Evolutionary conservation across 805 yeast genomes (phyloP).

Genomic region (Nakazawaea ernobii): DNA sequence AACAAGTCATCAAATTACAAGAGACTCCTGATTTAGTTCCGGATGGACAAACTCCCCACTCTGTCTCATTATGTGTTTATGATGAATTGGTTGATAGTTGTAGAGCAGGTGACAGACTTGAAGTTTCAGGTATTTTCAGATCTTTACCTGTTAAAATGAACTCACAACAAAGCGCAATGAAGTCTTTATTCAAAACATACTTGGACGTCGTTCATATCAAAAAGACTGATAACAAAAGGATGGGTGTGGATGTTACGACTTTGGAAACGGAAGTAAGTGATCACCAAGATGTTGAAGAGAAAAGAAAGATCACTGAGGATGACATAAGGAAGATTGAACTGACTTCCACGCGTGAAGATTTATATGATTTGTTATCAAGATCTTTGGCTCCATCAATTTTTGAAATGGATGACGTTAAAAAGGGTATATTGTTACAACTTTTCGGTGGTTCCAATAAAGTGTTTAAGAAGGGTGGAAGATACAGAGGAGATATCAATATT

Average conservation of each 20-base stretch:
- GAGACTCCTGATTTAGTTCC: conserved; percentile 97
- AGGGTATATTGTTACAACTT: conserved; percentile 86
- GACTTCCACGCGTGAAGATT: conserved; percentile 62
- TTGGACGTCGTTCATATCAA: conserved; percentile 91
- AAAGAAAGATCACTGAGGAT: conserved; percentile 58
- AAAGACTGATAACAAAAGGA: conserved; percentile 74
- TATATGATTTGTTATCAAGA: conserved; percentile 81
- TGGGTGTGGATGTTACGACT: conserved; percentile 78
- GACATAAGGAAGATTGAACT: conserved; percentile 63
- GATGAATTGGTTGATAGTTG: conserved; percentile 94
- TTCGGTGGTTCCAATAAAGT: conserved; percentile 95
- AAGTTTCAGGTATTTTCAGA: conserved; percentile 92
- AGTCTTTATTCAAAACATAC: conserved; percentile 84
- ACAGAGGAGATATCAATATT: conserved; percentile 93
- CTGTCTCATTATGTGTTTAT: conserved; percentile 87
- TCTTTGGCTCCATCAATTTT: conserved; percentile 96
- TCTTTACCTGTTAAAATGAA: conserved; percentile 89
- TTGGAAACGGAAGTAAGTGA: conserved; percentile 52
- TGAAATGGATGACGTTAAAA: conserved; percentile 95
- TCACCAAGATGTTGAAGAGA: conserved; percentile 71
- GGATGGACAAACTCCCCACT: conserved; percentile 98
- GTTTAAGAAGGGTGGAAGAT: conserved; percentile 85
- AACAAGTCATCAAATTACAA: conserved; percentile 89
- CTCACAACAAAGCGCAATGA: conserved; percentile 76
- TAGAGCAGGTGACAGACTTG: conserved; percentile 94